Evolutionary conservation across 2,329 filamentous ascomycete species (phyloP).

Genomic region (Myriosclerotinia curreyana): DNA sequence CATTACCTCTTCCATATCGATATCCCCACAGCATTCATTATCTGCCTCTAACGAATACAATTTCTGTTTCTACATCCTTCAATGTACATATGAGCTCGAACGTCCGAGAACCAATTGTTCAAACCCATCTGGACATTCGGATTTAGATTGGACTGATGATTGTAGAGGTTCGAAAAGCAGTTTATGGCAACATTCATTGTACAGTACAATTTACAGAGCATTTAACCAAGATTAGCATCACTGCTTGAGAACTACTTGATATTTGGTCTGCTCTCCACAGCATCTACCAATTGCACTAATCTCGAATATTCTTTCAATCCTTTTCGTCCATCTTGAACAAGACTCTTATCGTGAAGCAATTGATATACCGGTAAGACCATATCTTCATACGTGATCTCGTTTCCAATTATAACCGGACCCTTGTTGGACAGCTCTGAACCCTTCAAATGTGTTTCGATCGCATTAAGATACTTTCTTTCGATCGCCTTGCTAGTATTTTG

Average conservation of each 20-base stretch:
- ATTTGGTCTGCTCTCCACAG: conserved; percentile 32
- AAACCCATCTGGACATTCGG: not conserved
- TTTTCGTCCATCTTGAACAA: conserved; percentile 34
- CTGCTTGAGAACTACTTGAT: conserved; percentile 36
- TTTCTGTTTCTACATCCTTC: not conserved
- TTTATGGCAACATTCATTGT: not conserved
- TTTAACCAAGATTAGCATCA: conserved; percentile 33
- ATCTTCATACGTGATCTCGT: conserved; percentile 38
- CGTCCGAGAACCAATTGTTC: not conserved
- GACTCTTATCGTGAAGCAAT: conserved; percentile 36
- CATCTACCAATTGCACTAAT: conserved; percentile 36
- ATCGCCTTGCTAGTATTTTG: conserved; percentile 6
- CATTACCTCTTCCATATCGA: not conserved
- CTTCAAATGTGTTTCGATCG: conserved; percentile 41
- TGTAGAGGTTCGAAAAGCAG: not conserved
- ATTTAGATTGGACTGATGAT: not conserved
- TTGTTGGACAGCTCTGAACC: conserved; percentile 36
- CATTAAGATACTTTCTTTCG: conserved; percentile 19
- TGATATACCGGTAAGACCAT: conserved; percentile 37
- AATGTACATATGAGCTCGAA: not conserved
- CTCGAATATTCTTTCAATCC: conserved; percentile 35
- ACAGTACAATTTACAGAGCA: not conserved
- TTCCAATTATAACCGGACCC: conserved; percentile 36
- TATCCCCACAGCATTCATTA: not conserved
- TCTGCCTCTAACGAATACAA: not conserved